Base-by-base conservation (phyloP, 371 early-diverging fungal species). In the Capniomyces stellatus region DNA sequence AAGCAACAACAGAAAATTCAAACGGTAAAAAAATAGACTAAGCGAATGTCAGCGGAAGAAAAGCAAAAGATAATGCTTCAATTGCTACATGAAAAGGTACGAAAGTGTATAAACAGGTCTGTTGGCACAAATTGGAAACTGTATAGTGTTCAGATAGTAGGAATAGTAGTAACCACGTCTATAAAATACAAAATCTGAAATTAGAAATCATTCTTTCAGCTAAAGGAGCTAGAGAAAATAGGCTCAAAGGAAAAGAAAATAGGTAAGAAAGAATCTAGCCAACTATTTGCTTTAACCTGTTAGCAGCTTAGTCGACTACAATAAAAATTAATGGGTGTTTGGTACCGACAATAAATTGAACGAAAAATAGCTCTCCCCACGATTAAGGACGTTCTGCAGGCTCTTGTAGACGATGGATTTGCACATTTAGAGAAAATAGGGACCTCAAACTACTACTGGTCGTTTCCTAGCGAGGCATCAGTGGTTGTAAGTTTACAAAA, bases 351-450 rank as follows among this genome's bases (percentile, higher is more conserved):
- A 10, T 35, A 10, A 35, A 35, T 35, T 35, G 6, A 10, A 15
- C 35, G 6, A 35, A 2, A 18, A 18, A 2, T 58, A 81, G 88
- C 87, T 0, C 55, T 71, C 21, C 88, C 90, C 54, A 75, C 88
- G 0, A 83, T 94, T 54, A 92, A 93, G 64, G 95, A 93, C 44
- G 82, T 94, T 1, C 60, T 98, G 0, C 85, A 89, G 58, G 70
- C 76, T 15, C 73, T 95, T 24, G 86, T 95, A n/a, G 83, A 87
- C 63, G 98, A 98, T 69, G 76, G 77, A 23, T 58, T 89, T 25
- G 89, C 91, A 12, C 72, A 69, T n/a, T 64, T 66, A n/a, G 94
- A 98, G 56, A 95, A 92, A 69, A 85, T 92, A 51, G 98, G 92
- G 8, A 78, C 81, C 13, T 82, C 86, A 12, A 94, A 86, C 57